These are phyloP conservation scores for Chiua virens DNA, from an alignment of 768 basidiomycete species.

Conservation along the genomic window DNA sequence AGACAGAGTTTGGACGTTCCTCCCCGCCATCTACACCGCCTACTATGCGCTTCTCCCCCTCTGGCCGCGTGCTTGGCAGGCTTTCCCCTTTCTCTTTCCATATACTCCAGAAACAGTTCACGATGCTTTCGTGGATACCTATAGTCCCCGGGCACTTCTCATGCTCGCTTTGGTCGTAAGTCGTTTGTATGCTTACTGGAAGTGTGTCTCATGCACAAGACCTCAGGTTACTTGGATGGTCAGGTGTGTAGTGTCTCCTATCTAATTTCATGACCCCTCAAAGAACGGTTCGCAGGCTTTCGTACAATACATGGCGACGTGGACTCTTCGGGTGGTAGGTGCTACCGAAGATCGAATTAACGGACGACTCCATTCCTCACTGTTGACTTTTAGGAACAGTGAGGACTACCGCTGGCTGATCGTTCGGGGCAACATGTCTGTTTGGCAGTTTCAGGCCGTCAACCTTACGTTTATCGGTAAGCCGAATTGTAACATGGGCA, in stretches of 20 bases:
- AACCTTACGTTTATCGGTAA: slow-evolving; percentile 68
- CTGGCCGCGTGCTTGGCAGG: slow-evolving; percentile 37
- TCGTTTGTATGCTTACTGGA: background rate
- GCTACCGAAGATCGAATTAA: background rate
- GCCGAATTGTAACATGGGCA: slow-evolving; percentile 12
- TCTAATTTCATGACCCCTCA: slow-evolving; percentile 22
- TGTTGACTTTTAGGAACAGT: slow-evolving; percentile 52
- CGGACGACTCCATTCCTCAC: background rate
- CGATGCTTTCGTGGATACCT: slow-evolving; percentile 38
- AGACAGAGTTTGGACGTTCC: slow-evolving; percentile 78
- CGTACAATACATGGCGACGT: slow-evolving; percentile 81
- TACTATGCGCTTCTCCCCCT: slow-evolving; percentile 80
- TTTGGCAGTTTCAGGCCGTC: slow-evolving; percentile 56
- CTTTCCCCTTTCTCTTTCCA: slow-evolving; percentile 52
- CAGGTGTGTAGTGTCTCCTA: slow-evolving; percentile 36
- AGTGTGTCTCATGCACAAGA: background rate
- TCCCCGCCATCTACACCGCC: slow-evolving; percentile 79
- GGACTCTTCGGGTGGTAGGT: slow-evolving; percentile 75
- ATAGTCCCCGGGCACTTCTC: slow-evolving; percentile 69
- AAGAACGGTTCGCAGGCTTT: slow-evolving; percentile 44
- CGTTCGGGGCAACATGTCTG: slow-evolving; percentile 59
- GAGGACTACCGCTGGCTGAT: slow-evolving; percentile 94
- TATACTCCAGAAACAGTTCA: slow-evolving; percentile 51
- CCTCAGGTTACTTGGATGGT: slow-evolving; percentile 56
- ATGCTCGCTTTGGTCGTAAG: slow-evolving; percentile 70